Conservation (phyloP, 2,329 filamentous ascomycete species). For the Metarhizium sp. region DNA sequence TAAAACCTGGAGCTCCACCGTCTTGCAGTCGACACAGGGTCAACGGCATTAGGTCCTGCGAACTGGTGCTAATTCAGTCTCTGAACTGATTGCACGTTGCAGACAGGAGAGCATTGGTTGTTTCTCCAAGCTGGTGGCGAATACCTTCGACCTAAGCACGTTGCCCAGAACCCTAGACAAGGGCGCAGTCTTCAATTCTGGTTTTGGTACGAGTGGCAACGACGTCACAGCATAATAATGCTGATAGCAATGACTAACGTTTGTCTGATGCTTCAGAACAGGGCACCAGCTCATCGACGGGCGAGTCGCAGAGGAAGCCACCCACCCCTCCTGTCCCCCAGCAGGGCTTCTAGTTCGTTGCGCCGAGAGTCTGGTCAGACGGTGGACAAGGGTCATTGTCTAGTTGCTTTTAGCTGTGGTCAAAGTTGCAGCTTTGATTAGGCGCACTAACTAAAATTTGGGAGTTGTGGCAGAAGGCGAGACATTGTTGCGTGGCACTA, state of each 20-base stretch:
- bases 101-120: neutral
- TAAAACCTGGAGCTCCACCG: neutral
- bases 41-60: neutral
- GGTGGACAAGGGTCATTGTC: neutral
- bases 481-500: neutral
- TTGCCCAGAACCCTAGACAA: neutral
- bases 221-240: constrained; percentile 2
- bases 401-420: neutral
- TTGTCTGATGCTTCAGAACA: neutral
- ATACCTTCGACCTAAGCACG: neutral
- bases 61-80: neutral
- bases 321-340: neutral
- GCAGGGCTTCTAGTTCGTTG: neutral
- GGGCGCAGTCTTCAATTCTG: neutral
- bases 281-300: neutral
- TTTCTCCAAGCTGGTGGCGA: neutral
- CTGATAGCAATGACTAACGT: neutral
- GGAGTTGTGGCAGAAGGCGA: neutral
- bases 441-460: neutral
- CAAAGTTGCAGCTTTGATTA: neutral
- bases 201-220: neutral
- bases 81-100: neutral
- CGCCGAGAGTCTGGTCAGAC: neutral
- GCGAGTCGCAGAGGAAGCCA: neutral
- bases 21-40: neutral